Conservation (phyloP, 2,329 filamentous ascomycete genomes). For the Paecilomyces dactylethromorphus region DNA sequence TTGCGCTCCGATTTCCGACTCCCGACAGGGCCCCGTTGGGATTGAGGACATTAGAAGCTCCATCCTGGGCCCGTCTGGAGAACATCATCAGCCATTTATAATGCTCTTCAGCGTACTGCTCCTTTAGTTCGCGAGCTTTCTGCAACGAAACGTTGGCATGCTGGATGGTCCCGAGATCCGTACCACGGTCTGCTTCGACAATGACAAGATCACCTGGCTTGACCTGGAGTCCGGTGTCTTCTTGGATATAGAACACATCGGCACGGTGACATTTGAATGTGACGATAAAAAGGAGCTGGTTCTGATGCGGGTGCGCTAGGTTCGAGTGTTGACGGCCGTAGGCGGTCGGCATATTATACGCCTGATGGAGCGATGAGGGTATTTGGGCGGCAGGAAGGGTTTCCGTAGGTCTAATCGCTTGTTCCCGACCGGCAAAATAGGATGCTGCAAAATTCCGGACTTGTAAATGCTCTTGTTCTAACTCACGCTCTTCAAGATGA, state of each 20-base stretch:
- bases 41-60: slow-evolving; percentile 33
- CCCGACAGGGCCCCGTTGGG: slow-evolving; percentile 55
- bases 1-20: slow-evolving; percentile 60
- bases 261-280: slow-evolving; percentile 94
- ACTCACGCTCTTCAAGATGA: slow-evolving; percentile 21
- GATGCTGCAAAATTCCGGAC: slow-evolving; percentile 34
- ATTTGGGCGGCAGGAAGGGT: slow-evolving; percentile 22
- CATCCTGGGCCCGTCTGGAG: slow-evolving; percentile 62
- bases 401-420: slow-evolving; percentile 26
- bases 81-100: slow-evolving; percentile 99
- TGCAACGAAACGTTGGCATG: slow-evolving; percentile 83
- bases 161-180: slow-evolving; percentile 88
- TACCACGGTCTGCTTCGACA: slow-evolving; percentile 92
- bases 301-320: slow-evolving; percentile 31
- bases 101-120: slow-evolving; percentile 88
- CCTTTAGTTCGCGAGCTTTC: slow-evolving; percentile 79
- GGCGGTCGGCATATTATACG: slow-evolving; percentile 30
- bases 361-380: slow-evolving; percentile 31
- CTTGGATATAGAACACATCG: slow-evolving; percentile 95
- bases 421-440: slow-evolving; percentile 36
- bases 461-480: slow-evolving; percentile 33
- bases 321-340: slow-evolving; percentile 33
- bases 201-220: slow-evolving; percentile 93
- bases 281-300: slow-evolving; percentile 63
- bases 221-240: slow-evolving; percentile 85